Base-by-base conservation (phyloP, 768 basidiomycete species). In the Lentinula edodes region DNA sequence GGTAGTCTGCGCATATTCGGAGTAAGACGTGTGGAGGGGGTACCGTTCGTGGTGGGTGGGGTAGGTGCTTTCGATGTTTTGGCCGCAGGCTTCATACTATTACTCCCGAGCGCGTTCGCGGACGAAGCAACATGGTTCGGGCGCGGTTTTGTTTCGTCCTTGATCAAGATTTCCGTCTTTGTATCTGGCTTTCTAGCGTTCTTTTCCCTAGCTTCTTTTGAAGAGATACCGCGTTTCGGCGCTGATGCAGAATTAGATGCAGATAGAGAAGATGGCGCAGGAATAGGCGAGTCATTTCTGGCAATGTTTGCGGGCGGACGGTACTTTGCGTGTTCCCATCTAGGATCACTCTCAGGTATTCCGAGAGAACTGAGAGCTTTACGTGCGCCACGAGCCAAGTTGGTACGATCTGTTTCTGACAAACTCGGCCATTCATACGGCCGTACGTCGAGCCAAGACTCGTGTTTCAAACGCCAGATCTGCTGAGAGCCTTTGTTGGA, bases 371-470 rank as follows among this genome's bases (percentile, higher is more conserved):
- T 74, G 66, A 88, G 78, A 0, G 73, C 79, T 15, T 73, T 63
- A 51, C 85, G 79, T 1, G 83, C 87, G 34, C 77, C 74, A 43
- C 82, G 78, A 7, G 83, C 78, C 70, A 90, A 74, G n/a, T 62
- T 66, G 7, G 72, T 74, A 5, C 82, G 78, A 50, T 85, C 82
- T 2, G 73, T 53, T 34, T 82, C 80, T 2, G 75, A 74, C 32
- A 88, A 74, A 34, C 74, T 75, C 0, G 78, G 74, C 79, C 82
- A 88, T 63, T 85, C 86, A 61, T 78, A 85, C 0, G 90, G 90
- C 6, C 87, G 84, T 28, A 90, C 85, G 66, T 91, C 85, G 38
- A 76, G 76, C 89, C 89, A 91, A 2, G 82, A 74, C 18, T 71
- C 67, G 23, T 78, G 72, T 64, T 84, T 88, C 62, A 90, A 81